Conservation (phyloP, 2,329 filamentous ascomycete species). For the Cladophialophora immunda region DNA sequence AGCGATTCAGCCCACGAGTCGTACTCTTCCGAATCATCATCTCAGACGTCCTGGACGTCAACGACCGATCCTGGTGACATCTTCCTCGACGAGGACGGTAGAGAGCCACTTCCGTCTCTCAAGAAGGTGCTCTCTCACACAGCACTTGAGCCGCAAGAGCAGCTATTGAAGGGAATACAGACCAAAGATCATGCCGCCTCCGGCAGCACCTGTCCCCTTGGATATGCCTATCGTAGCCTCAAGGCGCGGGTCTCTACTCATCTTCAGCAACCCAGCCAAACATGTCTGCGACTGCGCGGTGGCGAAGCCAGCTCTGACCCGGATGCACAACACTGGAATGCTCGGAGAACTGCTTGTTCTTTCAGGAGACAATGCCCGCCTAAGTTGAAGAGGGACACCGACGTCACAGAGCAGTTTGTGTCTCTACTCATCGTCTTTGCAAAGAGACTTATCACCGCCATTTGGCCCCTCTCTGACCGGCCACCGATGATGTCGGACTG, state of each 20-base stretch:
- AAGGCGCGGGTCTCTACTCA: constrained; percentile 11
- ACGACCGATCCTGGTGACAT: constrained; percentile 29
- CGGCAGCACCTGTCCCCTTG: not conserved
- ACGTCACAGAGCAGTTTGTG: constrained; percentile 40
- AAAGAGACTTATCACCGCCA: constrained; percentile 94
- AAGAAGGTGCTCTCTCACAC: constrained; percentile 15
- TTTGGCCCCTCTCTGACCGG: constrained; percentile 91
- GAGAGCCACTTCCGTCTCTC: constrained; percentile 21
- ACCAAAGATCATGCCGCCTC: constrained; percentile 10
- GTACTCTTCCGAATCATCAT: constrained; percentile 33
- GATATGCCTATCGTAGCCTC: constrained; percentile 13
- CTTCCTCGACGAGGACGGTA: constrained; percentile 32
- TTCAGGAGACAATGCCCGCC: constrained; percentile 26
- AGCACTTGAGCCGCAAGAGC: constrained; percentile 24
- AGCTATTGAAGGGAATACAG: constrained; percentile 24
- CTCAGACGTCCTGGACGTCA: constrained; percentile 31
- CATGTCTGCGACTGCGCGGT: not conserved
- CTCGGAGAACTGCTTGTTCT: constrained; percentile 24
- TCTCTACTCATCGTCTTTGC: constrained; percentile 74
- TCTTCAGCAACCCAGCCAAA: constrained; percentile 6
- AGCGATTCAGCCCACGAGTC: constrained; percentile 33
- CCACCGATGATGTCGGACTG: constrained; percentile 74
- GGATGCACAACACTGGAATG: constrained; percentile 14
- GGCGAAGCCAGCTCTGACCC: not conserved
- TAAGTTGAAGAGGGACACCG: constrained; percentile 40